Conservation (phyloP, 192 early-diverging fungal genomes). For the Podila clonocystis region DNA sequence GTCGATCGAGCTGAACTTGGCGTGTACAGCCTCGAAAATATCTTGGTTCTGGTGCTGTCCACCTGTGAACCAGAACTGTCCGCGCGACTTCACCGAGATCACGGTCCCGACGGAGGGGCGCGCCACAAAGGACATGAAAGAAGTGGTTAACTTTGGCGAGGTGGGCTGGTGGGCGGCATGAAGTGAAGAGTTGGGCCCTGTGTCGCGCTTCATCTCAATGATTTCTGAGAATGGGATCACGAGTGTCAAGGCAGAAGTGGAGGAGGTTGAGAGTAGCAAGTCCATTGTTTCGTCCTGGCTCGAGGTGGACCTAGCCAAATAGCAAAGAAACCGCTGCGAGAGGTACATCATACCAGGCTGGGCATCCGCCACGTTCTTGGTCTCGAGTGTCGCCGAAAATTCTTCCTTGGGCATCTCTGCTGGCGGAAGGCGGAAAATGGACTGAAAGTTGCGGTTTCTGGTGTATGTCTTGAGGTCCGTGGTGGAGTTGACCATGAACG, state of each 20-base stretch:
- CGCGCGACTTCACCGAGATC: slow-evolving; percentile 20
- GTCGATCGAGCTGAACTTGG: not conserved
- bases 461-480: slow-evolving; percentile 21
- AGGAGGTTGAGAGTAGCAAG: not conserved
- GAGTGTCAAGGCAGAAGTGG: slow-evolving; percentile 6
- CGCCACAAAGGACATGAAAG: slow-evolving; percentile 25
- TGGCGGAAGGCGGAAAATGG: slow-evolving; percentile 22
- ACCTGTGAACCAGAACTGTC: slow-evolving; percentile 23
- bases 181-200: slow-evolving; percentile 13
- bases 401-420: slow-evolving; percentile 14
- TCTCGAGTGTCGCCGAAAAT: slow-evolving; percentile 19
- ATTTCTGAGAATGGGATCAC: slow-evolving; percentile 40
- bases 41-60: slow-evolving; percentile 19
- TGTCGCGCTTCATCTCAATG: slow-evolving; percentile 29
- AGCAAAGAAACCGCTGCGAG: slow-evolving; percentile 37
- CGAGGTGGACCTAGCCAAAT: slow-evolving; percentile 10
- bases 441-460: slow-evolving; percentile 5
- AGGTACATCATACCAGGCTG: slow-evolving; percentile 18
- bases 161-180: not conserved
- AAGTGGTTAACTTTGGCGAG: not conserved
- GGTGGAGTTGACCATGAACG: slow-evolving; percentile 15
- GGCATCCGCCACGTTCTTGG: slow-evolving; percentile 16
- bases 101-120: slow-evolving; percentile 11
- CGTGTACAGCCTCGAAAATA: slow-evolving; percentile 20
- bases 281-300: not conserved